These are phyloP conservation scores for Globisporangium viniferum DNA, from an alignment of 352 stramenopile genomes.

Conservation along the genomic window DNA sequence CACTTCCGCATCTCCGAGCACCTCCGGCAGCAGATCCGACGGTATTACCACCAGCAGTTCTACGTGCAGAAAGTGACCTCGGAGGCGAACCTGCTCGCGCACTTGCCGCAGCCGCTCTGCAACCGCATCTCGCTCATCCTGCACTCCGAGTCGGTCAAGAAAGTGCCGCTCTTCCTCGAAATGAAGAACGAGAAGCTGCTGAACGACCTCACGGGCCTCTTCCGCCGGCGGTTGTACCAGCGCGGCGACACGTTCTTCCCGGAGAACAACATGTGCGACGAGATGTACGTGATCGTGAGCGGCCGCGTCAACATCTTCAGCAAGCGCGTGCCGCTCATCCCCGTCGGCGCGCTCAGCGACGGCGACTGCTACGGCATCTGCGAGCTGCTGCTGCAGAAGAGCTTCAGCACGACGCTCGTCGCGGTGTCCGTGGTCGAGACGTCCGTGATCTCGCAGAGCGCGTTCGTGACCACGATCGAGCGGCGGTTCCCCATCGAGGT, in stretches of 20 bases:
- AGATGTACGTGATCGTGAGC: slow-evolving; percentile 68
- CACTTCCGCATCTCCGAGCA: slow-evolving; percentile 60
- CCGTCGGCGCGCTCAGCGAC: slow-evolving; percentile 47
- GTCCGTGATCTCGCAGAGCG: slow-evolving; percentile 43
- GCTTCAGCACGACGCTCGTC: slow-evolving; percentile 45
- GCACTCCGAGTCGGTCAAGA: slow-evolving; percentile 63
- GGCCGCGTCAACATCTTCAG: slow-evolving; percentile 61
- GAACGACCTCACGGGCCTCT: slow-evolving; percentile 66
- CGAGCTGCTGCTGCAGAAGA: slow-evolving; percentile 62
- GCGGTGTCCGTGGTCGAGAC: slow-evolving; percentile 52
- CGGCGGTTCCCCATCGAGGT: slow-evolving; percentile 43
- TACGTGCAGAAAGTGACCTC: slow-evolving; percentile 73
- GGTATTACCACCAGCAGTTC: slow-evolving; percentile 77
- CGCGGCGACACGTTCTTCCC: slow-evolving; percentile 57
- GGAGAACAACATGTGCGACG: slow-evolving; percentile 59
- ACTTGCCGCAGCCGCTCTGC: slow-evolving; percentile 51
- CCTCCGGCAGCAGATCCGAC: slow-evolving; percentile 54
- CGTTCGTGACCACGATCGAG: slow-evolving; percentile 48
- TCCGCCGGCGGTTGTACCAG: slow-evolving; percentile 63
- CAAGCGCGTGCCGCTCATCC: slow-evolving; percentile 31
- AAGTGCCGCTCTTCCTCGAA: slow-evolving; percentile 58
- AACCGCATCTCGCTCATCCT: slow-evolving; percentile 70
- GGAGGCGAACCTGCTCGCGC: slow-evolving; percentile 51
- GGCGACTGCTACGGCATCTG: slow-evolving; percentile 63
- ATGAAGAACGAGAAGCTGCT: slow-evolving; percentile 51